Percentiles rank a stretch among this genome's conserved stretches.
Evolutionary conservation across 1,139 yeast genomes (phyloP).

Genomic region (Geotrichum aggregatum): DNA sequence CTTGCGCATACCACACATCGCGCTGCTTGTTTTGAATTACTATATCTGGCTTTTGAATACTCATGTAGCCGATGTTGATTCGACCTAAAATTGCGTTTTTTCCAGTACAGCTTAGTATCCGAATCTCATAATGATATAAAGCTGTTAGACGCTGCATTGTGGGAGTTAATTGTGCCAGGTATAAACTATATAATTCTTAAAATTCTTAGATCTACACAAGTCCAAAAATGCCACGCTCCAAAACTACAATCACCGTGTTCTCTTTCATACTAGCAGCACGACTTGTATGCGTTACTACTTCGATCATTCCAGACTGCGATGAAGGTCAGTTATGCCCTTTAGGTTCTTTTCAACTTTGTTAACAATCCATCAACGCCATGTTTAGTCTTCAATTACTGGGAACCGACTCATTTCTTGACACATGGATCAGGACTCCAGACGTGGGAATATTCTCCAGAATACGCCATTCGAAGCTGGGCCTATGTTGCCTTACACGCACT

Average conservation of each 20-base stretch:
- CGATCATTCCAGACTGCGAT: slow-evolving; percentile 82
- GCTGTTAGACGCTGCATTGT: too few species aligned
- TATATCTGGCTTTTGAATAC: too few species aligned
- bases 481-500: slow-evolving; percentile 45
- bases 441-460: slow-evolving; percentile 94
- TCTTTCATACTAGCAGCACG: slow-evolving; percentile 37
- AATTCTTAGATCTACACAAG: neutral
- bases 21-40: too few species aligned
- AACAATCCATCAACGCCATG: neutral
- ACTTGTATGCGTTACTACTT: slow-evolving; percentile 47
- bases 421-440: slow-evolving; percentile 90
- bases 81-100: too few species aligned
- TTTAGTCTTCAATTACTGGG: slow-evolving; percentile 84
- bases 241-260: slow-evolving; percentile 3
- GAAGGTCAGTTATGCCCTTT: slow-evolving; percentile 40
- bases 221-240: slow-evolving; percentile 9
- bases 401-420: slow-evolving; percentile 73
- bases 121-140: too few species aligned
- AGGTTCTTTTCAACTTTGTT: neutral
- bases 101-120: too few species aligned
- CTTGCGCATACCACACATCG: too few species aligned
- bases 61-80: too few species aligned
- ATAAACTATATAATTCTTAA: neutral
- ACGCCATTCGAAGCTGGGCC: slow-evolving; percentile 82
- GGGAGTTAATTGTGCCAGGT: too few species aligned